Evolutionary conservation across 352 stramenopile species (phyloP), one percentile per base, ranked within the genome.

Genomic region (Phytophthora hibernalis): DNA sequence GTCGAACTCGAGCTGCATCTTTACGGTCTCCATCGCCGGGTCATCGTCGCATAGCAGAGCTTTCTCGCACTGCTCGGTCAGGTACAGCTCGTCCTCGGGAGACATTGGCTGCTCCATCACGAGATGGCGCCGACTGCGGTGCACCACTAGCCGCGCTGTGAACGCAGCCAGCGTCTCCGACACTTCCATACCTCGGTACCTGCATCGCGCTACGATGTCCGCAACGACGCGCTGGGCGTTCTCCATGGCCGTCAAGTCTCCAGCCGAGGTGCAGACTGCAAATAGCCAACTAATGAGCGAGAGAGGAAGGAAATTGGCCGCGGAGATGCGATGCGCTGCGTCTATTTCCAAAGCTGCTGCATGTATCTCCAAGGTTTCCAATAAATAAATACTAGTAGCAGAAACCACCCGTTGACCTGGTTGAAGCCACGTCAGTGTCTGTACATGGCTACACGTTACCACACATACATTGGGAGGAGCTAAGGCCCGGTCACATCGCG

Each of bases 1-100:
- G 68, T 98, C 95, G 61, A 98, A 98, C 50, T 91, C 91, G 42
- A 98, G 92, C 76, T 98, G 95, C 92, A 98, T 98, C 68, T 97
- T 97, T 61, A 98, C 87, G n/a, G 90, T 95, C 74, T 96, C 87
- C 53, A 98, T 77, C 16, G 85, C 72, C 21, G 93, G 93, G 31
- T 90, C 88, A 15, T 96, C 89, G 38, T 79, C 57, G 47, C 93
- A 83, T 0, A 94, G 55, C 15, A 98, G 73, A 40, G 85, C 77
- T 24, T 76, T 79, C 47, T 97, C 84, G 65, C 86, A 95, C 44
- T 82, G 71, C 28, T 96, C 80, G 2, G 95, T 69, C 22, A 98
- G 67, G 55, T 83, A 89, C 35, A 91, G 70, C 48, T 96, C 75
- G 53, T 92, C 89, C 15, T 93, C 84, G 7, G 65, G 51, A 0